Evolutionary conservation across 495 filamentous ascomycete species (phyloP).

Genomic region (Bacidia gigantensis): DNA sequence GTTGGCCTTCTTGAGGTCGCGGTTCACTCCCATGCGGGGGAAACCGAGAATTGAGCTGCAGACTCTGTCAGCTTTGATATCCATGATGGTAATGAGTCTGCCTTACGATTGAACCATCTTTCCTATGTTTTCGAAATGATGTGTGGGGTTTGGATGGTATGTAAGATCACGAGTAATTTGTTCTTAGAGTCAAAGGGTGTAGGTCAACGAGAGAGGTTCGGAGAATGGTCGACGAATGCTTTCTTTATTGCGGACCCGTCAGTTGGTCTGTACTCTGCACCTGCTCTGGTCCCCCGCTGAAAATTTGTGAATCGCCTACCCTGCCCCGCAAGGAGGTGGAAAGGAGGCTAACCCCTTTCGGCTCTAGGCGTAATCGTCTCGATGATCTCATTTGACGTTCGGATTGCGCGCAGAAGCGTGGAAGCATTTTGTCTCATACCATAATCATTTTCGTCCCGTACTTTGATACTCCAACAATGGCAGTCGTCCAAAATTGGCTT

Average conservation of each 20-base stretch:
- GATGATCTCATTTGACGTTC: constrained; percentile 1
- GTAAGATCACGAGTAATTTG: neutral
- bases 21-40: constrained; percentile 90
- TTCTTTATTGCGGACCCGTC: neutral
- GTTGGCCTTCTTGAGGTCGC: constrained; percentile 99
- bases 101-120: constrained; percentile 72
- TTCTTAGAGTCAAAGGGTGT: too few relatives aligned
- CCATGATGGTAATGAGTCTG: neutral
- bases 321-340: too few relatives aligned
- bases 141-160: constrained; percentile 12
- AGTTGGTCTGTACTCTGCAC: constrained; percentile 25
- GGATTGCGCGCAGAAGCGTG: too few relatives aligned
- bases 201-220: too few relatives aligned
- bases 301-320: neutral
- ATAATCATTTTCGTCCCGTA: too few relatives aligned
- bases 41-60: constrained; percentile 57
- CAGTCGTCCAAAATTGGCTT: constrained; percentile 27
- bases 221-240: too few relatives aligned
- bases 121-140: constrained; percentile 19
- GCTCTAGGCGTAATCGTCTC: neutral
- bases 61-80: constrained; percentile 1
- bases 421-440: too few relatives aligned
- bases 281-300: constrained; percentile 76
- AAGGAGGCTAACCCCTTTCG: neutral
- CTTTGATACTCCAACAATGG: constrained; percentile 19